Evolutionary conservation across 768 basidiomycete genomes (phyloP).

Genomic region (Xanthoconium purpureum): DNA sequence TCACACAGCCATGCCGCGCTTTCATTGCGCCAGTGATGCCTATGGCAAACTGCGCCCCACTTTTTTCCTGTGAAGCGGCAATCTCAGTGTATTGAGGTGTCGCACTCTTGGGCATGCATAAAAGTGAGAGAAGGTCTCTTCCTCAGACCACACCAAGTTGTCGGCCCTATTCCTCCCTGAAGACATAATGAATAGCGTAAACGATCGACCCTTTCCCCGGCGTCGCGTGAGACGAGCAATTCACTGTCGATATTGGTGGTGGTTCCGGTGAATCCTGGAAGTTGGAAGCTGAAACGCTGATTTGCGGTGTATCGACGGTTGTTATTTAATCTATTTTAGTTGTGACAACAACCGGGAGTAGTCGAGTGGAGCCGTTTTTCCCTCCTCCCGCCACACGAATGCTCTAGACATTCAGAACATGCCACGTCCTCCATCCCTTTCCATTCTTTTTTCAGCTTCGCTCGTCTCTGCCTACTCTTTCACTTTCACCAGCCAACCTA

Average conservation of each 20-base stretch:
- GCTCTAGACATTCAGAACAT: conserved; percentile 8
- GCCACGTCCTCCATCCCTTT: conserved; percentile 6
- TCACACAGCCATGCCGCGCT: too few species aligned
- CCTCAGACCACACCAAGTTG: too few species aligned
- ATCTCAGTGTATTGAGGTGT: too few species aligned
- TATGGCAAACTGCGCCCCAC: too few species aligned
- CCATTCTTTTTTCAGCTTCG: conserved; percentile 23
- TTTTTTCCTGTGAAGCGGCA: too few species aligned
- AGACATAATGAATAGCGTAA: neutral
- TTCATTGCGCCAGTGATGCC: too few species aligned
- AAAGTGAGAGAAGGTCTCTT: too few species aligned
- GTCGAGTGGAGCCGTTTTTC: neutral
- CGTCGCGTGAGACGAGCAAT: neutral
- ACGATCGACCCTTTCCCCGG: neutral
- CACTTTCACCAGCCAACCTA: conserved; percentile 43
- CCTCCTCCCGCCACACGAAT: conserved; percentile 4
- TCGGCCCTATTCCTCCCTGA: too few species aligned
- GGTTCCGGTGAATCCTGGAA: neutral
- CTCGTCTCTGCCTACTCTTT: conserved; percentile 42
- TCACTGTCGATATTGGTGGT: neutral
- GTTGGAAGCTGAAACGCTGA: neutral
- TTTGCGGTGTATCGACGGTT: neutral
- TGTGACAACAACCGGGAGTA: too few species aligned
- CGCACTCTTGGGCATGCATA: too few species aligned
- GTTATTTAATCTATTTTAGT: conserved; percentile 3